Conservation (phyloP, 257 asterid species). For the Marsdenia floribunda region DNA sequence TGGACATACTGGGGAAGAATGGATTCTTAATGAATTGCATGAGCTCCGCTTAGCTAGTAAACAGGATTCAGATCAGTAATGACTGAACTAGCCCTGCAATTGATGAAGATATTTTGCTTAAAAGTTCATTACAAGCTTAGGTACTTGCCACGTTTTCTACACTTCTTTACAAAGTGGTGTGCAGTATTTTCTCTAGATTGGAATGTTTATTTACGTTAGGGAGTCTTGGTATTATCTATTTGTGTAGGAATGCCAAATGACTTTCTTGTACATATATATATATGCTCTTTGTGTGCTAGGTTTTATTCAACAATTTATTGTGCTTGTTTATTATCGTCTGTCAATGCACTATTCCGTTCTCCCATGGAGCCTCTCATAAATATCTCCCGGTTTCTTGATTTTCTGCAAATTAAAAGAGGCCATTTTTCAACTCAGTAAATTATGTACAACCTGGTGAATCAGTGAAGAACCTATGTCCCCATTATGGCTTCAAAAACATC, state of each 20-base stretch:
- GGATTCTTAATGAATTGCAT: constrained; percentile 73
- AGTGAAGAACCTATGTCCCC: too few species aligned
- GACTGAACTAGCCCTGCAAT: neutral
- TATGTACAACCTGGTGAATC: too few species aligned
- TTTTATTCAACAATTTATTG: neutral
- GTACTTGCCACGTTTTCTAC: constrained; percentile 3
- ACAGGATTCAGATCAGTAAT: constrained; percentile 61
- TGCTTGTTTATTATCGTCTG: neutral
- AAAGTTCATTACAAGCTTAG: constrained; percentile 2
- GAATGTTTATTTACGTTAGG: neutral
- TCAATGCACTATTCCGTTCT: neutral
- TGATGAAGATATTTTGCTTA: constrained; percentile 8
- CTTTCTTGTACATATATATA: neutral
- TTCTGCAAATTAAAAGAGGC: too few species aligned
- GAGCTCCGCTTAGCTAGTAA: constrained; percentile 75
- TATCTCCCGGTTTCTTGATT: too few species aligned
- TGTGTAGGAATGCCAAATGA: constrained; percentile 7
- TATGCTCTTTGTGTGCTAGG: constrained; percentile 14
- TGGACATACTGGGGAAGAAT: constrained; percentile 86
- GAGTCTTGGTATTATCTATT: constrained; percentile 4
- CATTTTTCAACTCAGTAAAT: too few species aligned
- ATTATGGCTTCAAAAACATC: too few species aligned
- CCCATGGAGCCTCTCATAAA: too few species aligned
- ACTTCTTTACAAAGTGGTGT: neutral
- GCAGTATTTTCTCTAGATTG: neutral